Percentiles rank a stretch among this genome's conserved stretches.
Conservation (phyloP, 2,329 filamentous ascomycete species). For the Ophiocordyceps polyrhachis-furcata region DNA sequence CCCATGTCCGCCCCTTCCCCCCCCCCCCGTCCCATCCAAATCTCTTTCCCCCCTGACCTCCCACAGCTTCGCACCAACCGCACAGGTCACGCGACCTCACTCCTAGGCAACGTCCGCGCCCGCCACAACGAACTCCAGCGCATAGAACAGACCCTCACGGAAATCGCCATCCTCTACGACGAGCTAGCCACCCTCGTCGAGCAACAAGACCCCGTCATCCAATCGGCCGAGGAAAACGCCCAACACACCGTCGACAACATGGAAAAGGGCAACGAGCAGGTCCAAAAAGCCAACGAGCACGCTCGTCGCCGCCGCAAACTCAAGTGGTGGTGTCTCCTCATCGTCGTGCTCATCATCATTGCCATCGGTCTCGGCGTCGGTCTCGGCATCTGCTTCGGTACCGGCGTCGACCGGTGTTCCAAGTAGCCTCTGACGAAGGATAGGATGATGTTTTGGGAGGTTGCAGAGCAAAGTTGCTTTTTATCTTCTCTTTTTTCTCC, state of each 20-base stretch:
- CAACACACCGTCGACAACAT: conserved; percentile 47
- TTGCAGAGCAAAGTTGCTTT: not conserved
- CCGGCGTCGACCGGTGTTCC: not conserved
- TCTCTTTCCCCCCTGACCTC: too few species aligned
- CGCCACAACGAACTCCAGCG: conserved; percentile 69
- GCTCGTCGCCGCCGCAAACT: conserved; percentile 51
- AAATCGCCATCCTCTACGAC: conserved; percentile 52
- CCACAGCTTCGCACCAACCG: conserved; percentile 54
- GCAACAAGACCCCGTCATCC: conserved; percentile 47
- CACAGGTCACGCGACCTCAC: conserved; percentile 50
- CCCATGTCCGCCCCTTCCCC: too few species aligned
- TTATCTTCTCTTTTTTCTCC: not conserved
- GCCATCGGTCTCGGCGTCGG: conserved; percentile 35
- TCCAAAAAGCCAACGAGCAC: conserved; percentile 47
- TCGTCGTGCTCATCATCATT: conserved; percentile 39
- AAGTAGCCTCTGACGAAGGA: too few species aligned
- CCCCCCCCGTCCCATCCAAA: too few species aligned
- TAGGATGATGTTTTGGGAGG: not conserved
- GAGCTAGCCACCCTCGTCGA: conserved; percentile 59
- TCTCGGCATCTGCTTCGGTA: conserved; percentile 25
- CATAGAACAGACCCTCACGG: conserved; percentile 57
- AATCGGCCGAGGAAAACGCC: conserved; percentile 45
- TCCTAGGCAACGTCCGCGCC: conserved; percentile 61
- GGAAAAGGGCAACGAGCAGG: conserved; percentile 48
- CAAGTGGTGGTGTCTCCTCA: conserved; percentile 63